Evolutionary conservation across 2,329 filamentous ascomycete species (phyloP), one percentile per base, ranked within the genome.

Genomic region (Huntiella savannae): DNA sequence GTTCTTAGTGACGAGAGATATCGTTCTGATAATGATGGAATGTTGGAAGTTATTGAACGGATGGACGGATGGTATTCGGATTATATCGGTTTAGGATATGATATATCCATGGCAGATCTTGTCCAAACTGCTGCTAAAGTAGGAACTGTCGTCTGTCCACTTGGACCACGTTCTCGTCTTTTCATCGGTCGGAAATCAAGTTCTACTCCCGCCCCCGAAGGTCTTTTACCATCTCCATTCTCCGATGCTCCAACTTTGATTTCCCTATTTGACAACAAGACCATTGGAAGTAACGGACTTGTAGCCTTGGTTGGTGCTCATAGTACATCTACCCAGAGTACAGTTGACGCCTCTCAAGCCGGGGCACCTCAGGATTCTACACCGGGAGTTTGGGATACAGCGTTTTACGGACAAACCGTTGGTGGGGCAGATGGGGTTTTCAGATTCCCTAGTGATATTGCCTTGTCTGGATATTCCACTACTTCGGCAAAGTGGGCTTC

Each of bases 271-370:
- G 54, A 58, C 16, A 62, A 66, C 50, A 74, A 75, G 57, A 72
- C 69, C 2, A 71, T 75, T 52, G 60, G 56, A 13, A 62, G 65
- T 0, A 63, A 63, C 35, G 67, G 69, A 8, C 63, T 72, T 1
- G 66, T 68, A 3, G 70, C 71, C 4, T 64, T 75, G 2, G 55
- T 75, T 7, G 71, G 71, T 36, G 70, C 71, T 0, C 71, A 75
- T 54, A 67, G 66, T 1, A 63, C 66, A 3, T 67, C 66, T 3
- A 64, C 65, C 52, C 69, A 73, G 54, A 61, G 62, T 50, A 62
- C 63, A 38, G 61, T 64, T 51, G 62, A 70, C 49, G 40, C 54
- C 0, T 48, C 53, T 4, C 59, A 64, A 36, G 59, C 61, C 3
- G 63, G 62, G 12, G 61, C 63, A 12, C 63, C 69, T 0, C 67